Base-by-base conservation (phyloP, 106 monocot species). In the Alisma plantagoaquatica region DNA sequence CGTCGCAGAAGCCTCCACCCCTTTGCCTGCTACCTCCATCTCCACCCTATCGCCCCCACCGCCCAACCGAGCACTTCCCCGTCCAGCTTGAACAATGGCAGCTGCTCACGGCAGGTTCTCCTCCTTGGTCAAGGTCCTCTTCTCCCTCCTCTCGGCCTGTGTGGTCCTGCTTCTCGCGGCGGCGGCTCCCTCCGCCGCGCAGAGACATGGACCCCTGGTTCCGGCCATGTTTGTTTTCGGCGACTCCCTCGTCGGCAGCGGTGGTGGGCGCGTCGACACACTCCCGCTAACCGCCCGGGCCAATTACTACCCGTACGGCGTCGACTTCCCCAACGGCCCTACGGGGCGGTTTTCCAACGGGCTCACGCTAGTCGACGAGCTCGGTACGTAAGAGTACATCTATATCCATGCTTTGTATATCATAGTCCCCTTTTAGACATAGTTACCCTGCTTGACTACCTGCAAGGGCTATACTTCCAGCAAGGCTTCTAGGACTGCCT, bases 281-380 rank as follows among this genome's bases (percentile, higher is more conserved):
- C 61, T 96, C 10, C 49, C 89, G 15, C 76, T 89, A 9, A 69
- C 85, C 10, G 96, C 96, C 15, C 88, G 82, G 72, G 96, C 96
- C 10, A 89, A 89, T 68, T 96, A 96, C 68, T 85, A 55, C 27
- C 96, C 96, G 19, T 96, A 96, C 23, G 96, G 96, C 50, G 85
- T 96, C 33, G 96, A 96, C 70, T 89, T 96, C 59, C 32, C 71
- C 45, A 84, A 47, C 12, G 89, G 89, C 0, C 84, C 96, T 14
- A 96, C 96, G 2, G 96, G 96, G 7, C 63, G 96, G 62, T 89
- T 96, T 75, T 96, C 78, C 68, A 96, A 96, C 31, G 96, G 96
- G 32, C 85, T 78, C 72, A 96, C 96, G 52, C 69, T 96, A 33
- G 84, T 79, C 21, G 96, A 96, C 49, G 78, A 78, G 31, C 69